Percentiles rank a stretch among this genome's conserved stretches.
phyloP scores from a whole-genome alignment of 305 asterid genomes.

The Rubia balearica region DNA sequence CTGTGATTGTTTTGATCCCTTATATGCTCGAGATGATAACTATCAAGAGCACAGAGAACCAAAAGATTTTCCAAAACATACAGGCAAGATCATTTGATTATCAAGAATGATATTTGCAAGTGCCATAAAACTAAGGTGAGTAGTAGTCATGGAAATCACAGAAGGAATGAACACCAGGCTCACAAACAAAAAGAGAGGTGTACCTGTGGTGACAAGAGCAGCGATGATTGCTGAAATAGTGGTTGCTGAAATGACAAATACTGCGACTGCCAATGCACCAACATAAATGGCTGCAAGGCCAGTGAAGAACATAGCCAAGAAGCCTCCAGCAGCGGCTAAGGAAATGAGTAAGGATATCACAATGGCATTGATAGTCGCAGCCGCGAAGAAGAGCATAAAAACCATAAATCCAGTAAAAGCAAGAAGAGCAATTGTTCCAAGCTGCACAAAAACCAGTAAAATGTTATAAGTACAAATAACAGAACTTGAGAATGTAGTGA shows the following conservation, averaged over 20 bases:
- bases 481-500: neutral
- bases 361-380: constrained; percentile 70
- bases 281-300: constrained; percentile 58
- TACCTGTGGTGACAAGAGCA: constrained; percentile 60
- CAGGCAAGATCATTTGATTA: neutral
- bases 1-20: neutral
- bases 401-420: constrained; percentile 52
- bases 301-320: constrained; percentile 72
- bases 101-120: constrained; percentile 1
- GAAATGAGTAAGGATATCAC: constrained; percentile 66
- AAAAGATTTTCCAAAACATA: neutral
- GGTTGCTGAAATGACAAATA: constrained; percentile 45
- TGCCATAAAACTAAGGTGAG: neutral
- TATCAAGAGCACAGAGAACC: constrained; percentile 4
- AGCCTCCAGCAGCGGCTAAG: constrained; percentile 81
- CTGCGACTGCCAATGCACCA: constrained; percentile 51
- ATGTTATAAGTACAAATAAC: neutral
- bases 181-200: neutral
- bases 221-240: constrained; percentile 53
- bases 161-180: neutral
- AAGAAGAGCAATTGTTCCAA: constrained; percentile 57
- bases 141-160: neutral
- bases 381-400: constrained; percentile 58
- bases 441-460: constrained; percentile 33
- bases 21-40: neutral